Conservation (phyloP, 2,329 filamentous ascomycete genomes). For the Talaromyces piceae region DNA sequence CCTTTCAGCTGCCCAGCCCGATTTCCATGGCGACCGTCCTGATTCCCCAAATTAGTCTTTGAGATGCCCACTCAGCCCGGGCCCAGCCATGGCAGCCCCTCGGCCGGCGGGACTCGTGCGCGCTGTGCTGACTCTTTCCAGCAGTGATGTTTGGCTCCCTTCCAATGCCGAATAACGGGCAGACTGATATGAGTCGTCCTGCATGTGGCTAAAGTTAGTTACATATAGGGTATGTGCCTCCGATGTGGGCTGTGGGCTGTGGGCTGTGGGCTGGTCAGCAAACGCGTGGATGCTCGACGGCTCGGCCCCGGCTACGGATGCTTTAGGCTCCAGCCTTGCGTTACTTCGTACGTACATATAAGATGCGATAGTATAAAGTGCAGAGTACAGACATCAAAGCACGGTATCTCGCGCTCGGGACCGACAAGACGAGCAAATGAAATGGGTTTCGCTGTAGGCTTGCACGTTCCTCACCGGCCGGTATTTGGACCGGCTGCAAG, state of each 20-base stretch:
- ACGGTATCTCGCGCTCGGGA: background rate
- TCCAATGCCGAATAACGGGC: background rate
- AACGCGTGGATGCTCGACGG: background rate
- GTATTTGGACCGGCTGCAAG: too few species aligned
- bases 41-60: too few species aligned
- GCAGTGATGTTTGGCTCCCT: too few species aligned
- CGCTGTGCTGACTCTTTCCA: too few species aligned
- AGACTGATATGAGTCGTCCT: background rate
- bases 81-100: background rate
- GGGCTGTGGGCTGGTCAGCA: background rate
- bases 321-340: too few species aligned
- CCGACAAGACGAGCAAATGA: background rate
- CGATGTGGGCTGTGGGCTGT: too few species aligned
- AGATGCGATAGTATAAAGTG: too few species aligned
- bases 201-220: background rate
- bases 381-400: too few species aligned
- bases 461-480: background rate
- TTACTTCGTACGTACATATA: too few species aligned
- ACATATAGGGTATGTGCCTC: background rate
- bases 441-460: background rate
- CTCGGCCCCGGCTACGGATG: background rate
- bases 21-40: background rate
- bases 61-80: too few species aligned
- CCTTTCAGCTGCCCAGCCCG: background rate
- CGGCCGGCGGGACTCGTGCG: too few species aligned